Conservation (phyloP, 208 protist genomes). For the Porcisia hertigi region DNA sequence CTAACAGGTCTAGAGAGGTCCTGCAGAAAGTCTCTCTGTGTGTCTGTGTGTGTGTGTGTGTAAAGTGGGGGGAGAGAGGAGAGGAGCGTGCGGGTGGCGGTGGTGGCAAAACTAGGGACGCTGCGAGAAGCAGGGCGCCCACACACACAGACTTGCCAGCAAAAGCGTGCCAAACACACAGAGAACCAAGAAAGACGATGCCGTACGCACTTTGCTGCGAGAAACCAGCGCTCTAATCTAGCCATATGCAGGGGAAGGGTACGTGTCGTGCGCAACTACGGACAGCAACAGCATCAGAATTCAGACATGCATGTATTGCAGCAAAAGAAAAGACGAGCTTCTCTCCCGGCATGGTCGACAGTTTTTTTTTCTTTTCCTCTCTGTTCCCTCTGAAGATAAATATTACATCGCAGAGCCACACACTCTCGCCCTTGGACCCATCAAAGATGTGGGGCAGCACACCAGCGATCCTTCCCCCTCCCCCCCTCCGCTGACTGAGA, state of each 20-base stretch:
- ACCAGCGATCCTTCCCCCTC: not conserved
- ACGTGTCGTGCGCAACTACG: too few relatives aligned
- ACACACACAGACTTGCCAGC: conserved; percentile 6
- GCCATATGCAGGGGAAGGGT: too few relatives aligned
- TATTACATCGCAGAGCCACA: not conserved
- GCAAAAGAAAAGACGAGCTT: not conserved
- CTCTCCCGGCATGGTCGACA: not conserved
- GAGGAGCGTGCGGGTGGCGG: not conserved
- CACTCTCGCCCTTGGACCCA: not conserved
- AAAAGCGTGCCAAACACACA: not conserved
- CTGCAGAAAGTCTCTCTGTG: not conserved
- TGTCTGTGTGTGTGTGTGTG: too few relatives aligned
- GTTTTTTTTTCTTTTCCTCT: too few relatives aligned
- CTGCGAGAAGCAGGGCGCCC: not conserved
- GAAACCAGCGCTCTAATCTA: too few relatives aligned
- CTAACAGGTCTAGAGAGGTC: not conserved
- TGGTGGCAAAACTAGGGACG: not conserved
- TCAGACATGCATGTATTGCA: too few relatives aligned
- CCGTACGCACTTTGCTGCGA: too few relatives aligned
- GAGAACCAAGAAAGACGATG: too few relatives aligned
- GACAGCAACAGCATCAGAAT: not conserved
- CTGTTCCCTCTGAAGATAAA: not conserved
- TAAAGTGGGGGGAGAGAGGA: not conserved
- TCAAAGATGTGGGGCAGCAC: not conserved
- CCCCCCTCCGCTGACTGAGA: too few relatives aligned